A percentile compares a stretch with the other conserved stretches of the same genome.
phyloP scores from a whole-genome alignment of 192 early-diverging fungal species.

The Entomortierella chlamydospora region DNA sequence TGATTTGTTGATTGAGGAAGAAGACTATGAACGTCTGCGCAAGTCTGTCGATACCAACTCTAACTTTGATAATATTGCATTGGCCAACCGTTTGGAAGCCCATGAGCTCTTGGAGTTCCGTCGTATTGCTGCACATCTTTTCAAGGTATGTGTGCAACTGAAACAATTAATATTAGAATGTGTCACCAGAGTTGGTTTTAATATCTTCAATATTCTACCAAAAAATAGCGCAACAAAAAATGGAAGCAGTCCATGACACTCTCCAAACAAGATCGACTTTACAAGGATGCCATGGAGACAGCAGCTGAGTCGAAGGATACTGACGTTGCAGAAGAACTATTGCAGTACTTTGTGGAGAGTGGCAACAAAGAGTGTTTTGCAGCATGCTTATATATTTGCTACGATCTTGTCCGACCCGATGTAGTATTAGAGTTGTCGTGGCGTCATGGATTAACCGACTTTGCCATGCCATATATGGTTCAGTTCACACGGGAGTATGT shows the following conservation, averaged over 20 bases:
- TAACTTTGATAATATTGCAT: conserved; percentile 93
- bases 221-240: conserved; percentile 93
- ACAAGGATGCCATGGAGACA: conserved; percentile 99
- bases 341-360: conserved; percentile 95
- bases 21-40: conserved; percentile 93
- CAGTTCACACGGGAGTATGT: conserved; percentile 90
- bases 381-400: conserved; percentile 93
- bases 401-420: conserved; percentile 94
- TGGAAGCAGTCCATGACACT: conserved; percentile 95
- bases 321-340: conserved; percentile 93
- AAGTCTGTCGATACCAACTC: conserved; percentile 95
- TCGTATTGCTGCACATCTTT: conserved; percentile 94
- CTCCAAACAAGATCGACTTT: conserved; percentile 98
- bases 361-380: conserved; percentile 95
- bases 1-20: conserved; percentile 97
- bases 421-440: conserved; percentile 94
- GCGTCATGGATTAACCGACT: conserved; percentile 89
- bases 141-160: too few species aligned
- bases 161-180: too few species aligned
- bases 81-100: conserved; percentile 93
- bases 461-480: conserved; percentile 98
- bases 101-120: conserved; percentile 99
- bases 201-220: too few species aligned
- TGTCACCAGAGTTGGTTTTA: too few species aligned
- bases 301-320: conserved; percentile 89